These are phyloP conservation scores for Pseudonitzschia delicatissima DNA, from an alignment of 108 stramenopile species.

Conservation along the genomic window DNA sequence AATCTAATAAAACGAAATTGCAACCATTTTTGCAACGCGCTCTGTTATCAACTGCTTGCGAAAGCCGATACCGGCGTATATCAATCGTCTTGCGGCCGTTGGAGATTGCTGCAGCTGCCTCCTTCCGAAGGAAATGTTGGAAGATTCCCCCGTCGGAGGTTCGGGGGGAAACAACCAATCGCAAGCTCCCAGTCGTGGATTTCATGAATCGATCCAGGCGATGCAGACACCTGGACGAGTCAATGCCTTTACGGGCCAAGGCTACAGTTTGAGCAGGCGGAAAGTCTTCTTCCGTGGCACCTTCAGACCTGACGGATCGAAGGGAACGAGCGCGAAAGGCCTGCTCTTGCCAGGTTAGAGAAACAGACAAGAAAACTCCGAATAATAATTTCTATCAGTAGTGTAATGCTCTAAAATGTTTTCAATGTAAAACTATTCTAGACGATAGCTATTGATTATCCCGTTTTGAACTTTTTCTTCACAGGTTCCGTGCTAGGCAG, in stretches of 20 bases:
- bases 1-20: constrained; percentile 80
- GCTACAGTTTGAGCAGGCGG: constrained; percentile 45
- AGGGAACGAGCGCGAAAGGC: constrained; percentile 79
- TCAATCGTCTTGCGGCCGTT: constrained; percentile 85
- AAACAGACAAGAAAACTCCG: constrained; percentile 3
- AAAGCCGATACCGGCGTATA: constrained; percentile 68
- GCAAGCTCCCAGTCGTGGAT: constrained; percentile 41
- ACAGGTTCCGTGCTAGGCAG: constrained; percentile 18
- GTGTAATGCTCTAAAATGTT: background rate
- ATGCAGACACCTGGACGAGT: background rate
- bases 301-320: constrained; percentile 72
- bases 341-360: constrained; percentile 71
- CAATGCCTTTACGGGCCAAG: constrained; percentile 50
- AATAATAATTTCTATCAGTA: background rate
- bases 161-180: constrained; percentile 21
- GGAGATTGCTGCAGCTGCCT: constrained; percentile 81
- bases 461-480: constrained; percentile 33
- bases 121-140: constrained; percentile 71
- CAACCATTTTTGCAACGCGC: constrained; percentile 92
- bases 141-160: constrained; percentile 78
- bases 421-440: background rate
- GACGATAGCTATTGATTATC: background rate
- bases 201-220: constrained; percentile 37
- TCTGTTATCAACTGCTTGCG: constrained; percentile 66
- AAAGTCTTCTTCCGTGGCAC: constrained; percentile 3